A percentile compares a stretch with the other conserved stretches of the same genome.
Conservation (phyloP, 345 rosid genomes). For the Sonneratia alba region DNA sequence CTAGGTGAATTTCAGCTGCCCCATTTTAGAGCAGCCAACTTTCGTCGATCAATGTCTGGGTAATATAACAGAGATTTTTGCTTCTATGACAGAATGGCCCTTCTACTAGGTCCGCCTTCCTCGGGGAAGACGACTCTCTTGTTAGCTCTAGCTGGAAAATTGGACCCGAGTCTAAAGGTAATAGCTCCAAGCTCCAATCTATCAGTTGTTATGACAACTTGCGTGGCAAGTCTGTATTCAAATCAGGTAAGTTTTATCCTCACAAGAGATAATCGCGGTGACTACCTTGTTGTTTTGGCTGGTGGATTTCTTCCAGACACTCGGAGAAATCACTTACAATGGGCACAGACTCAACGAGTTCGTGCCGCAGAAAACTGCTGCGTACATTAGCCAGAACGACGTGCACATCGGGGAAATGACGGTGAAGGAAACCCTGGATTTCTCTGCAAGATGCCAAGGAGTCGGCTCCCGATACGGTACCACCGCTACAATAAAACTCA, state of each 20-base stretch:
- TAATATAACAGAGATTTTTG: neutral
- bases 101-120: slow-evolving; percentile 79
- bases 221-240: too few species aligned
- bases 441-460: slow-evolving; percentile 91
- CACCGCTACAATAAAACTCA: neutral
- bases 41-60: neutral
- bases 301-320: slow-evolving; percentile 29
- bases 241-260: too few species aligned
- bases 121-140: slow-evolving; percentile 88
- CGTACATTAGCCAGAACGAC: slow-evolving; percentile 89
- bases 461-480: slow-evolving; percentile 84
- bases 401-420: slow-evolving; percentile 89
- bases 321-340: slow-evolving; percentile 62
- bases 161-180: slow-evolving; percentile 62
- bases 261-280: too few species aligned
- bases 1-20: slow-evolving; percentile 22
- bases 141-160: slow-evolving; percentile 70
- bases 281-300: neutral
- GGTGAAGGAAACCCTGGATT: slow-evolving; percentile 85
- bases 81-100: slow-evolving; percentile 44
- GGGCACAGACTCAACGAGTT: slow-evolving; percentile 57
- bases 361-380: slow-evolving; percentile 77
- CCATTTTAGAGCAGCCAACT: neutral
- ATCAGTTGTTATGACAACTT: neutral
- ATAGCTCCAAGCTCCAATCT: neutral